Evolutionary conservation across 345 rosid genomes (phyloP).

Genomic region (Theobroma cacao): DNA sequence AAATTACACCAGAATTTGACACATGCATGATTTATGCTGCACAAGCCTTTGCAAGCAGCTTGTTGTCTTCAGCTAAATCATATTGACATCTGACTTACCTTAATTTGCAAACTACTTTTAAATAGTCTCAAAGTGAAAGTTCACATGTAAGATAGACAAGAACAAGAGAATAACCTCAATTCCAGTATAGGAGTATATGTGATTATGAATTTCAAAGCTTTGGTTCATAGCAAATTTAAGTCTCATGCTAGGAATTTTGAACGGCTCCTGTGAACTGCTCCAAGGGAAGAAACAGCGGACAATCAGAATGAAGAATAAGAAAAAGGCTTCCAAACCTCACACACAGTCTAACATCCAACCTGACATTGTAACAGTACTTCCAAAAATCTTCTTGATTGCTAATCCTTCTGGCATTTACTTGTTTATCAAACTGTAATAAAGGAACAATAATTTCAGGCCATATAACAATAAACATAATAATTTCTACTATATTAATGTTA

Average conservation of each 20-base stretch:
- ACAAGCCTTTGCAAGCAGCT: background rate
- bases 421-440: constrained; percentile 34
- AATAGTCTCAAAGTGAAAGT: background rate
- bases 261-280: constrained; percentile 22
- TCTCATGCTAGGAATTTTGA: constrained; percentile 27
- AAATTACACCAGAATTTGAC: background rate
- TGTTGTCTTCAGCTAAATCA: background rate
- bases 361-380: constrained; percentile 39
- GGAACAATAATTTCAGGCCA: background rate
- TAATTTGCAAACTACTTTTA: background rate
- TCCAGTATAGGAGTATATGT: constrained; percentile 22
- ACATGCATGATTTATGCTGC: background rate
- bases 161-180: constrained; percentile 23
- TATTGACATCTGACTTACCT: background rate
- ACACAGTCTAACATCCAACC: constrained; percentile 22
- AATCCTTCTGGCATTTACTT: constrained; percentile 28
- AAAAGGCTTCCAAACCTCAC: background rate
- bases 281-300: background rate
- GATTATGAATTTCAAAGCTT: constrained; percentile 31
- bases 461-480: background rate
- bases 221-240: constrained; percentile 28
- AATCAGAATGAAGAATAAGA: background rate
- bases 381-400: constrained; percentile 23
- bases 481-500: background rate
- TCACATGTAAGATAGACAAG: background rate